phyloP scores from a whole-genome alignment of 2,329 filamentous ascomycete genomes.

The Epichloe uncinata region DNA sequence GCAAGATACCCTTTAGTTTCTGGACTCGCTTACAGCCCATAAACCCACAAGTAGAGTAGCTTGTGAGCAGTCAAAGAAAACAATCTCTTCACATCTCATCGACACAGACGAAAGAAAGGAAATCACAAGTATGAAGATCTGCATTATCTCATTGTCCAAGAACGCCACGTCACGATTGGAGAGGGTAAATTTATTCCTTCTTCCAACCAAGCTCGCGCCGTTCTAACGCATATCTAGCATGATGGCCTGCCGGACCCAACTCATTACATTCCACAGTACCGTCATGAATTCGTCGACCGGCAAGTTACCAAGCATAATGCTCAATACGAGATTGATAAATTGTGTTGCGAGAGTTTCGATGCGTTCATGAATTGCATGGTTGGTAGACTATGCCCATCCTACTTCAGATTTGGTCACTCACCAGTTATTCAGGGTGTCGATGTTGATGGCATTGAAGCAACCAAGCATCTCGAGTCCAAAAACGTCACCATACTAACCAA shows the following conservation, averaged over 20 bases:
- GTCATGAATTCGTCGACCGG: not conserved
- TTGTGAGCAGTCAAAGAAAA: too few species aligned
- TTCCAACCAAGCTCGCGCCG: not conserved
- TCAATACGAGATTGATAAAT: not conserved
- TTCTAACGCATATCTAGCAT: not conserved
- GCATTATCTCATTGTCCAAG: not conserved
- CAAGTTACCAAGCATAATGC: not conserved
- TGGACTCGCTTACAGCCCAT: too few species aligned
- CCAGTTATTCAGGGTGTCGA: not conserved
- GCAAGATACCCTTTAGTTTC: too few species aligned
- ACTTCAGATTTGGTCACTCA: not conserved
- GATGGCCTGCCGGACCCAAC: not conserved
- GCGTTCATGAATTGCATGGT: not conserved
- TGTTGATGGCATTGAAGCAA: not conserved
- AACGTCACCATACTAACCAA: not conserved
- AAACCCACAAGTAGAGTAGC: too few species aligned
- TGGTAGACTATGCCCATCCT: not conserved
- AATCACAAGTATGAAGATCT: not conserved
- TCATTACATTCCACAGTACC: not conserved
- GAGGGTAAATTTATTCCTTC: not conserved
- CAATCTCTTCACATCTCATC: too few species aligned
- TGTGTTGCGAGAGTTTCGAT: not conserved
- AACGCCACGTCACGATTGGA: not conserved
- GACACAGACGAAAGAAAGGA: not conserved
- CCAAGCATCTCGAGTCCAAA: not conserved